These are phyloP conservation scores for Acanthamoeba culbertsoni DNA, from an alignment of 208 protist genomes.

Conservation along the genomic window DNA sequence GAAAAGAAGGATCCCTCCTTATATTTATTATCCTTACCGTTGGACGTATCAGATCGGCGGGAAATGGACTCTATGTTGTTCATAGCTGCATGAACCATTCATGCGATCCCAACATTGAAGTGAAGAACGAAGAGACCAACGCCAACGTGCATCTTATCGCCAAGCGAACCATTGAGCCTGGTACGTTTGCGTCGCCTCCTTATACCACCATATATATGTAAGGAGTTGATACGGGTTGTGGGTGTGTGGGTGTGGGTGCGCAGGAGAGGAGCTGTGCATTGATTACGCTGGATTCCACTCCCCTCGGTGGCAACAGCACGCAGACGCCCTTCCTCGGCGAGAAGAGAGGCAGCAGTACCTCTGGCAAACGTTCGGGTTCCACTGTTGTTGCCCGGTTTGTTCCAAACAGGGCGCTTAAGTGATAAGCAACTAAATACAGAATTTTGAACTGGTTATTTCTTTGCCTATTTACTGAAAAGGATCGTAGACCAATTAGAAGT, in stretches of 20 bases:
- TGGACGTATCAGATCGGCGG: not conserved
- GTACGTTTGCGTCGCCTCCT: not conserved
- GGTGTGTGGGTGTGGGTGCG: no score
- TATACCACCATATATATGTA: not conserved
- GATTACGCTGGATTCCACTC: not conserved
- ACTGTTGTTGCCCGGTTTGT: not conserved
- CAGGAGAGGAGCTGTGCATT: not conserved
- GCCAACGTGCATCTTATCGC: conserved; percentile 14
- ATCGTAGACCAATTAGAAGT: no score
- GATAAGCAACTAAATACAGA: no score
- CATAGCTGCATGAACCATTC: conserved; percentile 29
- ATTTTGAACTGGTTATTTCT: no score
- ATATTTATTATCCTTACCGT: not conserved
- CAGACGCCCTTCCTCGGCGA: not conserved
- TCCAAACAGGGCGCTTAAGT: no score
- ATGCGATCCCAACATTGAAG: not conserved
- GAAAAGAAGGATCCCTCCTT: not conserved
- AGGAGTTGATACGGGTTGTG: no score
- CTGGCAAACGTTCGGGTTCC: not conserved
- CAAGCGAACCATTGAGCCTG: not conserved
- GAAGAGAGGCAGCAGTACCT: not conserved
- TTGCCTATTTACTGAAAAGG: no score
- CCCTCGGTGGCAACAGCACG: not conserved
- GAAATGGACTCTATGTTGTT: not conserved
- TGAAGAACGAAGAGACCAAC: not conserved